Percentiles rank a stretch among this genome's conserved stretches.
phyloP scores from a whole-genome alignment of 2,329 filamentous ascomycete genomes.

The Fusarium odoratissimum region DNA sequence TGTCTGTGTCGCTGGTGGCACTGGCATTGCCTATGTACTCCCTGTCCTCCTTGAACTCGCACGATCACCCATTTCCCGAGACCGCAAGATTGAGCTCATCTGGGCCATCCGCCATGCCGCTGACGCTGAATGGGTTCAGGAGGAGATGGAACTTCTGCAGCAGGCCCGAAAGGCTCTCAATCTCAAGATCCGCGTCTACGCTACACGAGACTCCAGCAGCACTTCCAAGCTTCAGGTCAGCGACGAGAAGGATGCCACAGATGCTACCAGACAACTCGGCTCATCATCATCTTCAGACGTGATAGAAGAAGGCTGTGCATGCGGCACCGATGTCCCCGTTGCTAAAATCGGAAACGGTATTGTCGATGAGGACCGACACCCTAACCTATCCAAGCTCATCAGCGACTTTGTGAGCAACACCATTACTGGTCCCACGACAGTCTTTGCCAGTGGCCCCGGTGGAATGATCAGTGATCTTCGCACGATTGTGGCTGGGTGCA shows the following conservation, averaged over 20 bases:
- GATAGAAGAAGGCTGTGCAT: conserved; percentile 40
- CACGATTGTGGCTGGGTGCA: conserved; percentile 63
- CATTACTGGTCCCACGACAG: conserved; percentile 61
- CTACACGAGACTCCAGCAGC: conserved; percentile 63
- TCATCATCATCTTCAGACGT: conserved; percentile 44
- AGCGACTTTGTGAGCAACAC: conserved; percentile 61
- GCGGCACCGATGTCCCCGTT: conserved; percentile 47
- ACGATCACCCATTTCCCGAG: conserved; percentile 56
- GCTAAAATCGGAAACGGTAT: conserved; percentile 45
- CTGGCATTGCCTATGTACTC: conserved; percentile 55
- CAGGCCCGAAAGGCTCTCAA: conserved; percentile 51
- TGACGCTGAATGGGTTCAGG: conserved; percentile 68
- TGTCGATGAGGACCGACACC: conserved; percentile 52
- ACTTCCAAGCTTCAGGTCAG: conserved; percentile 38
- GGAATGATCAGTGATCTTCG: conserved; percentile 70
- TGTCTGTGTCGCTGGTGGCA: conserved; percentile 55
- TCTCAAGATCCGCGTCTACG: conserved; percentile 67
- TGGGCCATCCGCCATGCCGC: conserved; percentile 69
- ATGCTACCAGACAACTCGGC: conserved; percentile 24
- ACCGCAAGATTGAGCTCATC: conserved; percentile 68
- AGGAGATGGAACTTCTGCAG: conserved; percentile 65
- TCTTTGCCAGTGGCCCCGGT: conserved; percentile 71
- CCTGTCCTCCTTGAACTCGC: conserved; percentile 51
- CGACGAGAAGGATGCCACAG: conserved; percentile 31
- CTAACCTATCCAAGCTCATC: conserved; percentile 60